Conservation (phyloP, 306 rosid genomes). For the Prunus padus region DNA sequence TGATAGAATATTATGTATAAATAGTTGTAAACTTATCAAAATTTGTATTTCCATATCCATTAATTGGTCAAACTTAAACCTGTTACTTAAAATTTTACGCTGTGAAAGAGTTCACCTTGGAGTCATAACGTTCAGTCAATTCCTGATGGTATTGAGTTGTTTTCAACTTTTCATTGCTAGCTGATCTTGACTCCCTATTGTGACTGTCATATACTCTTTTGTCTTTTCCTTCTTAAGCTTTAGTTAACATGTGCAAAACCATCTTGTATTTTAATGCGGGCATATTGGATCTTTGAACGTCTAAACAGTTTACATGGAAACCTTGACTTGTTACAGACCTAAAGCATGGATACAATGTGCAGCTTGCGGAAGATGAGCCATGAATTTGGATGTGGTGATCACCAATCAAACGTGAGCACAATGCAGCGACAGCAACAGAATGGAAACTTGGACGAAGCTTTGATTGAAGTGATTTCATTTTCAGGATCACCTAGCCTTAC, state of each 20-base stretch:
- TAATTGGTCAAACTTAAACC: constrained; percentile 1
- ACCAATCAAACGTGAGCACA: not conserved
- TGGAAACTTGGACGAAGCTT: constrained; percentile 16
- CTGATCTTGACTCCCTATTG: not conserved
- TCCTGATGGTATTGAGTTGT: not conserved
- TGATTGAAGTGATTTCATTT: constrained; percentile 5
- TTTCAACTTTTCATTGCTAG: not conserved
- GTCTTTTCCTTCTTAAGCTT: not conserved
- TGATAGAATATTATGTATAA: not conserved
- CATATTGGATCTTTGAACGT: constrained; percentile 7
- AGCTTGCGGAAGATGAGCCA: constrained; percentile 63
- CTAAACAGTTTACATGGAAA: constrained; percentile 26
- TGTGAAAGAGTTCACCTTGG: not conserved
- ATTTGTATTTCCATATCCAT: not conserved
- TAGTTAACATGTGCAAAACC: not conserved
- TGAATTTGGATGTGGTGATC: constrained; percentile 28
- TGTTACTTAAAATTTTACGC: not conserved
- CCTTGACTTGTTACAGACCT: constrained; percentile 58
- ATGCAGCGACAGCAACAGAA: not conserved
- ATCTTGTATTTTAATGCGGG: not conserved
- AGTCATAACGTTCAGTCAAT: not conserved
- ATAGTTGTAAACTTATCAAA: not conserved
- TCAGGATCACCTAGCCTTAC: not conserved
- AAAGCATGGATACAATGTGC: constrained; percentile 70
- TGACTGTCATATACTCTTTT: not conserved